Evolutionary conservation across 768 basidiomycete genomes (phyloP).

Genomic region (Ramaria rubella): DNA sequence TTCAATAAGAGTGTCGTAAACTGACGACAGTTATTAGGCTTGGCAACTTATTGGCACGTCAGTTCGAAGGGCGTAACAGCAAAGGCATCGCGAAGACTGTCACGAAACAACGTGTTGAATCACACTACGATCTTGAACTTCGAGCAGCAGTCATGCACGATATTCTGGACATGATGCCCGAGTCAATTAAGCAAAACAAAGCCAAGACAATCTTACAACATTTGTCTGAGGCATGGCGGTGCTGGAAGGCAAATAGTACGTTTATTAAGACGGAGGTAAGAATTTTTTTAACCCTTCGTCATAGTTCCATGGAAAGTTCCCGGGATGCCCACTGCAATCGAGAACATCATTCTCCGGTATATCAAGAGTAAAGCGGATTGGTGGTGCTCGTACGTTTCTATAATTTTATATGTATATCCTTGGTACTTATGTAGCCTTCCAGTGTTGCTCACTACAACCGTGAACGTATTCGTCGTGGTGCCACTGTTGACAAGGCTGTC

Average conservation of each 20-base stretch:
- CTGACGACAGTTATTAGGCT: conserved; percentile 40
- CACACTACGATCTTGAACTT: conserved; percentile 95
- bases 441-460: conserved; percentile 97
- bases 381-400: conserved; percentile 77
- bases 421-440: conserved; percentile 7
- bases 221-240: conserved; percentile 96
- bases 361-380: conserved; percentile 99
- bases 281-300: conserved; percentile 9
- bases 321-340: conserved; percentile 98
- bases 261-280: conserved; percentile 3
- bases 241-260: conserved; percentile 89
- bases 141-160: conserved; percentile 99
- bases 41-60: conserved; percentile 93
- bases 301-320: conserved; percentile 98
- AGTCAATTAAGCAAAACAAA: conserved; percentile 98
- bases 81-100: conserved; percentile 97
- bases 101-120: conserved; percentile 98
- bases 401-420: background rate
- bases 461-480: conserved; percentile 93
- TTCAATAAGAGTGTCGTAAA: background rate
- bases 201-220: conserved; percentile 99
- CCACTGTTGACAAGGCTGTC: conserved; percentile 96
- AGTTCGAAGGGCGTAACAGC: conserved; percentile 97
- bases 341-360: conserved; percentile 97
- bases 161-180: conserved; percentile 99